These are phyloP conservation scores for Margaritispora aquatica DNA, from an alignment of 495 filamentous ascomycete species.

Conservation along the genomic window DNA sequence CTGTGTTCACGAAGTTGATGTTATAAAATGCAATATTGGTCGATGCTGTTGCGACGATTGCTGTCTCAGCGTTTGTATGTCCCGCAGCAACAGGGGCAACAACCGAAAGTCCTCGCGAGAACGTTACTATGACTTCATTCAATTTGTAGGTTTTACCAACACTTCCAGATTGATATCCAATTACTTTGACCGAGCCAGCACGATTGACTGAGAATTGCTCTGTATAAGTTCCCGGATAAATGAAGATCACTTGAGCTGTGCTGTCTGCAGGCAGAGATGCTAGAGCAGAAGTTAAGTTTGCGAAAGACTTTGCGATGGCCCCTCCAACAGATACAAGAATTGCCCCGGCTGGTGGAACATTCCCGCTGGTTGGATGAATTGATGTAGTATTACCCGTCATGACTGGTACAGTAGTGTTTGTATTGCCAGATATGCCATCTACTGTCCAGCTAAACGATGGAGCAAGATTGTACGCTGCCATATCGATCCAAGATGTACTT, in stretches of 20 bases:
- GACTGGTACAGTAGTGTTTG: background rate
- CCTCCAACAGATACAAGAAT: constrained; percentile 3
- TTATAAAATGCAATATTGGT: constrained; percentile 13
- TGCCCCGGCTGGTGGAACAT: constrained; percentile 8
- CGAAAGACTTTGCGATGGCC: background rate
- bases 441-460: background rate
- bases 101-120: constrained; percentile 19
- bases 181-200: constrained; percentile 27
- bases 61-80: constrained; percentile 39
- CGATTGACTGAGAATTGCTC: constrained; percentile 52
- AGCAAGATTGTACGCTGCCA: constrained; percentile 4
- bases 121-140: constrained; percentile 53
- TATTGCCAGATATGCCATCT: background rate
- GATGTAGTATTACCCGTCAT: background rate
- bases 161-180: constrained; percentile 1
- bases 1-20: constrained; percentile 17
- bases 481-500: constrained; percentile 6
- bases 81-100: constrained; percentile 36
- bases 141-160: constrained; percentile 41
- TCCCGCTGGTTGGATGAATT: constrained; percentile 1
- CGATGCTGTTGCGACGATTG: constrained; percentile 9
- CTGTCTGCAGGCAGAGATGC: constrained; percentile 9
- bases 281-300: constrained; percentile 6
- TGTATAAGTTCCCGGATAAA: constrained; percentile 49
- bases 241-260: constrained; percentile 52